Percentiles rank a stretch among this genome's conserved stretches.
Evolutionary conservation across 1,284 basidiomycete genomes (phyloP).

Genomic region (Xerocomus amazonicus): DNA sequence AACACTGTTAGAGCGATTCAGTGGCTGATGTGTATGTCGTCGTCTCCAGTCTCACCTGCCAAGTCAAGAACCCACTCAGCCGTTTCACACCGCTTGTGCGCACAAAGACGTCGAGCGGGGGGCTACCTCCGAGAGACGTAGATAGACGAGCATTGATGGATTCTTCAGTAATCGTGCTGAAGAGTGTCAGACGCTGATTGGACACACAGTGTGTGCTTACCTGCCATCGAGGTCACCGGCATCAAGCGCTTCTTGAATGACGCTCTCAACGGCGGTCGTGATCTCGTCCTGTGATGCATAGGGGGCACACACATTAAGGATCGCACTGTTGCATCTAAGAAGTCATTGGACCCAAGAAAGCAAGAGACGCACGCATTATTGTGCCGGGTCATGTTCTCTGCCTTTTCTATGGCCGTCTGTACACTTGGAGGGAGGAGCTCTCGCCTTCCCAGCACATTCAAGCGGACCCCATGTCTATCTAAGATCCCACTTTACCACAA

Average conservation of each 20-base stretch:
- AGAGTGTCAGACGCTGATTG: background rate
- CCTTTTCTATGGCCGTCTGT: constrained; percentile 64
- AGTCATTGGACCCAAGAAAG: no score
- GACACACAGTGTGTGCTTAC: constrained; percentile 16
- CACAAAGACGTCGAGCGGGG: constrained; percentile 87
- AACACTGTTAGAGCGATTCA: constrained; percentile 47
- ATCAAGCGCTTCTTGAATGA: constrained; percentile 49
- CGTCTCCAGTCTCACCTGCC: constrained; percentile 69
- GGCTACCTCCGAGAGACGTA: constrained; percentile 63
- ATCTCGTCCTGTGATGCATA: constrained; percentile 95
- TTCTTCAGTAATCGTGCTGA: constrained; percentile 59
- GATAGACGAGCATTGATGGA: constrained; percentile 66
- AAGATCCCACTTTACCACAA: constrained; percentile 60
- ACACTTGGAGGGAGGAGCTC: constrained; percentile 79
- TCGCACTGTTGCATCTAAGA: constrained; percentile 54
- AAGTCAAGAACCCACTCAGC: constrained; percentile 89
- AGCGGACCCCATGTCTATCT: constrained; percentile 77
- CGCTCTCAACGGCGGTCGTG: constrained; percentile 64
- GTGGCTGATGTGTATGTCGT: background rate
- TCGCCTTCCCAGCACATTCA: constrained; percentile 80
- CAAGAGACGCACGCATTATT: constrained; percentile 52
- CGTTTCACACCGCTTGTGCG: constrained; percentile 91
- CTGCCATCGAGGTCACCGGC: constrained; percentile 35
- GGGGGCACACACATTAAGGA: constrained; percentile 93
- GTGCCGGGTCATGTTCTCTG: constrained; percentile 76